These are phyloP conservation scores for Acanthamoeba sp. DNA, from an alignment of 208 protist species.

Conservation along the genomic window DNA sequence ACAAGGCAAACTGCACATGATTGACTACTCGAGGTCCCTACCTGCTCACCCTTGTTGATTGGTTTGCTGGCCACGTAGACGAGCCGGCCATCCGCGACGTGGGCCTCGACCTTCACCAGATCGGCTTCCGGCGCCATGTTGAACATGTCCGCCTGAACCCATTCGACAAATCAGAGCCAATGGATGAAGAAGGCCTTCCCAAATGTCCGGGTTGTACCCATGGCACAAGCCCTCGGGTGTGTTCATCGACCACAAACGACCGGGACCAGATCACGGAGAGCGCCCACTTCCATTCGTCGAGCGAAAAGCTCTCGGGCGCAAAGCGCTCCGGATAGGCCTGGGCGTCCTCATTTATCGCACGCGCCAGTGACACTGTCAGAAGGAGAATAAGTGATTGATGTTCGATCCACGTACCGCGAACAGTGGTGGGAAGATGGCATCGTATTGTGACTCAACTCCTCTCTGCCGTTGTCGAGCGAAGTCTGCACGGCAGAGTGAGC, in stretches of 20 bases:
- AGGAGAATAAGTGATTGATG: not conserved
- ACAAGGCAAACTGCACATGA: no score
- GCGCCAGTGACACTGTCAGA: not conserved
- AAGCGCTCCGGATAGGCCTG: not conserved
- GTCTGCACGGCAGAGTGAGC: not conserved
- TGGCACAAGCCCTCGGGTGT: not conserved
- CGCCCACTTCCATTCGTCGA: not conserved
- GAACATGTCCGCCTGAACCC: not conserved
- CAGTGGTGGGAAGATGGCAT: not conserved
- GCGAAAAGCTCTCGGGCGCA: not conserved
- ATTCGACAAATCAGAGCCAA: not conserved
- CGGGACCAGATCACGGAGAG: not conserved
- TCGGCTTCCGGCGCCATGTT: conserved; percentile 1
- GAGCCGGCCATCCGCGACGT: not conserved
- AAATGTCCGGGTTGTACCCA: not conserved
- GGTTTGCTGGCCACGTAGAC: not conserved
- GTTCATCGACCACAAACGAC: not conserved
- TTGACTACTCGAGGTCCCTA: not conserved
- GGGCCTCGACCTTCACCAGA: not conserved
- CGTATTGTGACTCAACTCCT: not conserved
- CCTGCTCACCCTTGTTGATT: not conserved
- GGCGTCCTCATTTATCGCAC: not conserved
- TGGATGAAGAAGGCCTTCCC: not conserved
- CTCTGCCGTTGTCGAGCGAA: not conserved
- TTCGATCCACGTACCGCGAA: not conserved